Base-by-base conservation (phyloP, 2,329 filamentous ascomycete genomes). In the Colletotrichum camelliae region DNA sequence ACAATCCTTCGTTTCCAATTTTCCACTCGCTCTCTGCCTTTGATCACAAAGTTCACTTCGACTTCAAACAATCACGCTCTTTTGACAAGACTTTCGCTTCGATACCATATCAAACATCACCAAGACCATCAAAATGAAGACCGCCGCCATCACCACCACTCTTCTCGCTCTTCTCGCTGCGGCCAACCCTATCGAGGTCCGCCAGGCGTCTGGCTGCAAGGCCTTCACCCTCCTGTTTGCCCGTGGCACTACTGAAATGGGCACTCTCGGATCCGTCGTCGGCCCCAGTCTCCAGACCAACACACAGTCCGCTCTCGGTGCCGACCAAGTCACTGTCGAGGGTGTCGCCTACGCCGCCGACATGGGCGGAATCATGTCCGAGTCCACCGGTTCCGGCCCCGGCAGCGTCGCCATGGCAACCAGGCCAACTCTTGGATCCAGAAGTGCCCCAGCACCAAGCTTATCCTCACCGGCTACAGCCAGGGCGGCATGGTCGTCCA, bases 211-310 rank as follows among this genome's bases (percentile, higher is more conserved):
- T 6, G 75, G 70, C 13, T 89, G 88, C 81, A 87, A 86, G 58
- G 80, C 83, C 33, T 85, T 89, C 77, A 91, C 89, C 10, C 81
- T 91, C 58, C 87, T 92, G 78, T 91, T 89, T 77, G 90, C 90
- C 21, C 87, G 90, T 18, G 90, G 90, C 8, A 91, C 89, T 4
- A 87, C 85, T 9, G 89, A 91, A 80, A 57, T 76, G 1, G 89
- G 89, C 52, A 91, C 89, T 77, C 87, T 91, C 69, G 90, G 90
- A 24, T 79, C 78, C 21, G 77, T 87, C 9, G 84, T 87, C 3
- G 90, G 90, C 2, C 89, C 89, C 4, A 86, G 88, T 2, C 87
- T 91, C 76, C 87, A 89, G 73, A 81, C 85, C 37, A 86, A 86
- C 4, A 80, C 91, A 2, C 84, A 83, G 18, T 67, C 79, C 5